Base-by-base conservation (phyloP, 768 basidiomycete genomes). In the Pleurotus ostreatus region DNA sequence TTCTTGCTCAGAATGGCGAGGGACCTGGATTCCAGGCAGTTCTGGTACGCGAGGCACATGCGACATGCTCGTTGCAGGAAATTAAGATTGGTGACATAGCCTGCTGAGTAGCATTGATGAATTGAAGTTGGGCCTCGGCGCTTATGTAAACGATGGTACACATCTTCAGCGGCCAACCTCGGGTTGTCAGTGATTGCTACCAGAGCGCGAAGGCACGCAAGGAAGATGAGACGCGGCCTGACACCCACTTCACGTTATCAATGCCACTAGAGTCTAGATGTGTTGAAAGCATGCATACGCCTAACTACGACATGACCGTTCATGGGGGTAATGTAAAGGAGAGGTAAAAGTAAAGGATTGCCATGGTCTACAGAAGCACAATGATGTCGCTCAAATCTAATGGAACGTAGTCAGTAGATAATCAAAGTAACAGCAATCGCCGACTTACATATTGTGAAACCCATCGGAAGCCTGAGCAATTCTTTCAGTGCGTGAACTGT, bases 381-480 rank as follows among this genome's bases (percentile, higher is more conserved):
- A 22, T 16, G 39, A 53, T 39, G 30, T 26, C 15, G 37, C 13
- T 12, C 26, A 15, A 23, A 49, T 49, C n/a, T 16, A n/a, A 49
- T 34, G 6, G 22, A 39, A 53, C 41, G 41, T 44, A 18, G 15
- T 53, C 39, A 53, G 37, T 37, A 53, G 8, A n/a, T 2, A 25
- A 39, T 26, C 39, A 53, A 39, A 16, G 18, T 30, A 41, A 40
- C 5, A 4, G 8, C n/a, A 18, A 8, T n/a, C 55, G 47, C 41
- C 46, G 39, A 75, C 89, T 63, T 69, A 95, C 93, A 75, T 97
- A 97, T 95, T 95, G 94, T 61, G 92, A 94, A 58, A 97, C 66
- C 94, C 94, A 97, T 63, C 94, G 86, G 90, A 96, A 94, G 57
- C 89, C 88, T 89, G 45, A 30, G n/a, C 43, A 58, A 18, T 63